Base-by-base conservation (phyloP, 2,329 filamentous ascomycete genomes). In the Neurospora sp. region DNA sequence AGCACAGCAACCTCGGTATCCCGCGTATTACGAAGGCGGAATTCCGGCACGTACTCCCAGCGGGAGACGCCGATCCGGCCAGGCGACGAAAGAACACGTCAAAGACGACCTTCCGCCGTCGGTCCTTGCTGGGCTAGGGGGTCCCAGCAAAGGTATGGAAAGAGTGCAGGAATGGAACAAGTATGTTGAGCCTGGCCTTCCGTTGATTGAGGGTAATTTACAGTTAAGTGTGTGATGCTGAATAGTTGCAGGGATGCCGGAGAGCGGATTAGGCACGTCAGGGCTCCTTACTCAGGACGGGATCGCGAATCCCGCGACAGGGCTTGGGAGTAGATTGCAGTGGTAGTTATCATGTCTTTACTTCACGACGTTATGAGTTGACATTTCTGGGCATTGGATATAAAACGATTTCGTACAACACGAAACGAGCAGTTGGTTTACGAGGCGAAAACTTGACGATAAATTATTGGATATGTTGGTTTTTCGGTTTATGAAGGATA, bases 101-200 rank as follows among this genome's bases (percentile, higher is more conserved):
- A 71, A 75, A 70, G 72, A 74, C 43, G 37, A 66, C 52, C 79
- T 81, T 39, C 80, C 75, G 72, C 79, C 79, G 37, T 85, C 83
- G 67, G 78, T 81, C 66, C 76, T 85, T 75, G 84, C 84, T 36
- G 84, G 84, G 4, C 79, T 86, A 46, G 80, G 79, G 46, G 82
- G 82, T 4, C 77, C 78, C 37, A 82, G 81, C 0, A 78, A 81
- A 40, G 84, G 84, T 10, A 80, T 82, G 80, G 79, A 82, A 72
- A 79, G 84, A 6, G 84, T 86, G 19, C 78, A 77, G 62, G 82
- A 85, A 70, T 86, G 84, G 84, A 79, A 79, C 70, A 80, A 77
- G 52, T 84, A 83, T 76, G 82, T 86, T 17, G 80, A 81, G 71
- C 81, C 80, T 6, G 83, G 83, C 4, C 72, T 77, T 46, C 81